Base-by-base conservation (phyloP, 768 basidiomycete species). In the Boletellus sp. region DNA sequence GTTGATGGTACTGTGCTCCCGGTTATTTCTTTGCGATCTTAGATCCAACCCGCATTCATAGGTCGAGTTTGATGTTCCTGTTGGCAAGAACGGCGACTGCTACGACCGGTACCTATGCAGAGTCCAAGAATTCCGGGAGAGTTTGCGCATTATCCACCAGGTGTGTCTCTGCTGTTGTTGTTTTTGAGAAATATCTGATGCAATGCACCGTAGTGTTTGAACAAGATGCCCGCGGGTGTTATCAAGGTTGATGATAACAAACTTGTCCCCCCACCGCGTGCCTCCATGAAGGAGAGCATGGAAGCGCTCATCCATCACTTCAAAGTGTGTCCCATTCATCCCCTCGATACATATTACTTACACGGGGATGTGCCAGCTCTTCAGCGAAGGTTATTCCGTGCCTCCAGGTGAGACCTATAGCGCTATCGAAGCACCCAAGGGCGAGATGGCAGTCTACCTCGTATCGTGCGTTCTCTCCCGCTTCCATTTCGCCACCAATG, bases 201-300 rank as follows among this genome's bases (percentile, higher is more conserved):
- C 17, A 33, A 44, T 31, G 1, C 12, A 23, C n/a, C 26, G 6
- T 70, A 96, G 81, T 96, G 94, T 67, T 70, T 99, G 58, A 96
- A 98, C 78, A 98, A 96, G 74, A 99, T 99, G 74, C 89, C 95
- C 0, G 76, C 84, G 12, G 96, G 96, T 32, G 91, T 80, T 24
- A 69, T 94, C 73, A 97, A 94, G 72, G 83, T 97, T 23, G 95
- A 99, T 65, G 95, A 98, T 73, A 89, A 96, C 74, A 99, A 99
- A 73, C 83, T 98, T 51, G 90, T 90, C 1, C 93, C 96, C 20
- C 95, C 95, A 24, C 94, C 95, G 13, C 85, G 95, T 50, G 94
- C 95, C 1, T 85, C 86, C 48, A 99, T 99, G 96, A 99, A 99
- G 73, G 96, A 99, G 75, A 91, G 85, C 71, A 97, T 97, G 94